Conservation (phyloP, 1,284 basidiomycete genomes). For the Pseudozyma sp. region DNA sequence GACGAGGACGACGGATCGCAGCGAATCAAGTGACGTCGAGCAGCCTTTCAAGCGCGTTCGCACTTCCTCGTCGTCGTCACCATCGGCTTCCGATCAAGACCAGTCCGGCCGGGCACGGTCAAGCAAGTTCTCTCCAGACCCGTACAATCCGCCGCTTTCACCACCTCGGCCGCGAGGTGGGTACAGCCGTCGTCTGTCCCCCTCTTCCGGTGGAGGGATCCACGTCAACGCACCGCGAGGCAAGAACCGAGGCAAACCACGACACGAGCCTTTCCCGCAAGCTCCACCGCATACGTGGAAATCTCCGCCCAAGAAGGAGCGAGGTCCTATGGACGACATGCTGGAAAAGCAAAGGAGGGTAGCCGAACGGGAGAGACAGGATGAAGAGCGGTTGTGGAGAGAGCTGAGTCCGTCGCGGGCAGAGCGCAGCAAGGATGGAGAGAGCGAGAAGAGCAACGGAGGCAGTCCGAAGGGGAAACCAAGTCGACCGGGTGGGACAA, state of each 20-base stretch:
- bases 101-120: slow-evolving; percentile 2
- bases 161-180: slow-evolving; percentile 45
- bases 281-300: slow-evolving; percentile 37
- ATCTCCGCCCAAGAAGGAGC: slow-evolving; percentile 9
- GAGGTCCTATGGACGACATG: slow-evolving; percentile 27
- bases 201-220: slow-evolving; percentile 35
- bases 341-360: slow-evolving; percentile 20
- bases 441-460: neutral
- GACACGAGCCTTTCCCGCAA: slow-evolving; percentile 33
- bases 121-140: slow-evolving; percentile 51
- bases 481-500: too few species aligned
- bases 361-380: slow-evolving; percentile 7
- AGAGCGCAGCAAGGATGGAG: neutral
- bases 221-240: slow-evolving; percentile 34
- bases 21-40: neutral
- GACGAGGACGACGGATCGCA: slow-evolving; percentile 11
- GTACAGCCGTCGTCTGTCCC: slow-evolving; percentile 37
- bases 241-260: slow-evolving; percentile 21
- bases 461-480: slow-evolving; percentile 2
- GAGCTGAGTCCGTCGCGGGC: slow-evolving; percentile 8
- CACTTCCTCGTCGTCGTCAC: neutral
- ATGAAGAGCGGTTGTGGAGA: slow-evolving; percentile 16
- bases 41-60: slow-evolving; percentile 4
- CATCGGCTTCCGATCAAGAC: neutral
- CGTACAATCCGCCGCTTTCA: slow-evolving; percentile 53